phyloP scores from a whole-genome alignment of 2,329 filamentous ascomycete genomes.

The Sporothrix variecibatus region DNA sequence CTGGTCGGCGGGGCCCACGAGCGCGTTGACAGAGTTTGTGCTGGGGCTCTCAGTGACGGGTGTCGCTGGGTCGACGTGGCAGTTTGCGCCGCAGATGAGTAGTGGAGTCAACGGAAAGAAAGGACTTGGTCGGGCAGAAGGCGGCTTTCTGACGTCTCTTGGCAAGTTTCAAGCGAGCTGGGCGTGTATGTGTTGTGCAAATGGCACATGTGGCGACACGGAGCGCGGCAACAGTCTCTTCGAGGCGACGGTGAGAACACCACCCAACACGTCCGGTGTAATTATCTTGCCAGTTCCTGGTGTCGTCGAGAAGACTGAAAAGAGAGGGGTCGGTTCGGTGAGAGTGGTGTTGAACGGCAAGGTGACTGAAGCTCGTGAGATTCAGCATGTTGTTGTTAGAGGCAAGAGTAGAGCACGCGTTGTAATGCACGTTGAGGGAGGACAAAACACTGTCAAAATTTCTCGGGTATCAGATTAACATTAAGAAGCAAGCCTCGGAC shows the following conservation, averaged over 20 bases:
- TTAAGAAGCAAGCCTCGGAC: background rate
- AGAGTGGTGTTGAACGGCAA: background rate
- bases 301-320: background rate
- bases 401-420: background rate
- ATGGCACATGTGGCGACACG: background rate
- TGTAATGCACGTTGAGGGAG: background rate
- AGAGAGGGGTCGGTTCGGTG: background rate
- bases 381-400: background rate
- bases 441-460: background rate
- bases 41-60: conserved; percentile 44
- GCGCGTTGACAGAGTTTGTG: conserved; percentile 47
- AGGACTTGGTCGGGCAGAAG: conserved; percentile 23
- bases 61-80: conserved; percentile 26
- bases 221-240: background rate
- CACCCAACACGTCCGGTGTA: background rate
- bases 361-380: background rate
- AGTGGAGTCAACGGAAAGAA: background rate
- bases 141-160: conserved; percentile 28
- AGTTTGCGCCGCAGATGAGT: conserved; percentile 29
- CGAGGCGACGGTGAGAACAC: background rate
- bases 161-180: conserved; percentile 20
- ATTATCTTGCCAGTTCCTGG: background rate
- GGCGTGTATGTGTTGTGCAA: background rate
- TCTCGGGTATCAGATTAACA: background rate
- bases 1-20: conserved; percentile 52